phyloP scores from a whole-genome alignment of 129 eudicot genomes.

The Saposhnikovia divaricata region DNA sequence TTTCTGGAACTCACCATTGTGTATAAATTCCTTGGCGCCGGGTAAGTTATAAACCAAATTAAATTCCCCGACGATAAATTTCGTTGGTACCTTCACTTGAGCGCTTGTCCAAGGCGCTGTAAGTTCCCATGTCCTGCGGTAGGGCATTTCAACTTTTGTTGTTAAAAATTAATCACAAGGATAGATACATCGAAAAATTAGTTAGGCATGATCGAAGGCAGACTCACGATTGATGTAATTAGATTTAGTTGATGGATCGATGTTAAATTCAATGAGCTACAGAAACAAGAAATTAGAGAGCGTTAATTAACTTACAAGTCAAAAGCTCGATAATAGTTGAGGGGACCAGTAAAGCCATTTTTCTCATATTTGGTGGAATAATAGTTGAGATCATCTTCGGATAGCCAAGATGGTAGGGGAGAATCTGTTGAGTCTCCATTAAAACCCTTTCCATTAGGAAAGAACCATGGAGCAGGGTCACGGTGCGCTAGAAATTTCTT shows the following conservation, averaged over 20 bases:
- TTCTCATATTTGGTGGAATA: slow-evolving; percentile 41
- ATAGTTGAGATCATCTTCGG: slow-evolving; percentile 54
- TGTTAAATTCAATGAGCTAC: background rate
- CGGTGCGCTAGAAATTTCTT: slow-evolving; percentile 37
- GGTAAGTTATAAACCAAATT: slow-evolving; percentile 22
- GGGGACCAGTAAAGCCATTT: slow-evolving; percentile 35
- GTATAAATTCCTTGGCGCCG: slow-evolving; percentile 26
- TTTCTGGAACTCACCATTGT: slow-evolving; percentile 34
- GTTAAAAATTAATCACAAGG: background rate
- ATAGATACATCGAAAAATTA: no score
- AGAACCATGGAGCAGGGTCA: slow-evolving; percentile 31
- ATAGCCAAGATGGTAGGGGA: slow-evolving; percentile 51
- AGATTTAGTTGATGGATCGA: no score
- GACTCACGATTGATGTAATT: no score
- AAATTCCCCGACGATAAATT: slow-evolving; percentile 33
- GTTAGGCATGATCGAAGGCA: no score
- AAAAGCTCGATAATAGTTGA: slow-evolving; percentile 29
- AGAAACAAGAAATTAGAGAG: background rate
- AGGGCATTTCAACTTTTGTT: background rate
- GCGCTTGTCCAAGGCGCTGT: slow-evolving; percentile 38
- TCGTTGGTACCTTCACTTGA: slow-evolving; percentile 31
- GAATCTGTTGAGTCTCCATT: slow-evolving; percentile 19
- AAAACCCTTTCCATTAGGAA: slow-evolving; percentile 55
- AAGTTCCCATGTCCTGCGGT: slow-evolving; percentile 34
- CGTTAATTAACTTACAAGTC: background rate